Evolutionary conservation across 805 yeast genomes (phyloP), one percentile per base, ranked within the genome.

Genomic region (Candida tallmaniae): DNA sequence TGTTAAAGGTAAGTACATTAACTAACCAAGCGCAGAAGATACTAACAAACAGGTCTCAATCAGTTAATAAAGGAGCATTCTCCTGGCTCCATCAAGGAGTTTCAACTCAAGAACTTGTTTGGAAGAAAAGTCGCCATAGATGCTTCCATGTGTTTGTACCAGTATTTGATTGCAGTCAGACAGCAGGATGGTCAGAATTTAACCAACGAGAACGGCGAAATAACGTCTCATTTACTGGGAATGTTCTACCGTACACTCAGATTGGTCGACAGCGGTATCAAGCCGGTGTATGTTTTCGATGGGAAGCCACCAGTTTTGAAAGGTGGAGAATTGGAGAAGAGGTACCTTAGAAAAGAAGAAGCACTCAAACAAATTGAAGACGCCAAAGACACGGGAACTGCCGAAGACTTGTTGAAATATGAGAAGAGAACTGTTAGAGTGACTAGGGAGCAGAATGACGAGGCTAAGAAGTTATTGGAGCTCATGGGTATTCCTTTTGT

Each of bases 101-200:
- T 76, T 38, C 96, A 87, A 45, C 81, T 90, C 66, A 90, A 90
- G 60, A 70, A 83, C 11, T 74, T 88, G 30, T 83, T 85, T 51
- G 98, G 98, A 1, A 69, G 97, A 29, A 93, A 93, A 65, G 95
- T 93, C n/a, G 98, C 98, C 40, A 89, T 93, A 40, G 90, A 84
- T 63, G 94, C 95, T 3, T 89, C 97, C 7, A 93, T 93, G 98
- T 87, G 95, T 46, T 69, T 93, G 26, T 93, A 93, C 56, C 99
- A 93, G 60, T 93, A 90, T 52, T 69, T 93, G 31, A 89, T 93
- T 52, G 97, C 97, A 0, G 98, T 93, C 4, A 74, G 99, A 53
- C 97, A 90, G 48, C 88, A 83, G 38, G 97, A 93, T 52, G 99
- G 99, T n/a, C 87, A 79, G 42, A 95, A 88, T 54, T 68, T 93